Evolutionary conservation across 1,284 basidiomycete genomes (phyloP).

Genomic region (Boletus smithii): DNA sequence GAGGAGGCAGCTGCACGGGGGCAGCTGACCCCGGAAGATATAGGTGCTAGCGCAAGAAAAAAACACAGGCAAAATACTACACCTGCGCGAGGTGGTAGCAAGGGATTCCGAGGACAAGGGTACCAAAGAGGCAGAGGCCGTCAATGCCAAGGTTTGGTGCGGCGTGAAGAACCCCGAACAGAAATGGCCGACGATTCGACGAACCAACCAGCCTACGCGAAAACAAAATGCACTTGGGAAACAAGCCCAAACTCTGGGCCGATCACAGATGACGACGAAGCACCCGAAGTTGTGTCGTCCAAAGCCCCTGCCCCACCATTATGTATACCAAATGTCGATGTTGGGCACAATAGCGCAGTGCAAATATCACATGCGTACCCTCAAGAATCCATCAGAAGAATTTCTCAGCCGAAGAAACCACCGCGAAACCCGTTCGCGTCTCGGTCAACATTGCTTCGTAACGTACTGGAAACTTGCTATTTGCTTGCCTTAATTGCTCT

Average conservation of each 20-base stretch:
- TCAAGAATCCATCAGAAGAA: slow-evolving; percentile 26
- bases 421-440: slow-evolving; percentile 67
- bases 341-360: background rate
- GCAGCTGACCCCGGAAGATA: slow-evolving; percentile 57
- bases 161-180: slow-evolving; percentile 20
- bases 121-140: slow-evolving; percentile 30
- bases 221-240: slow-evolving; percentile 2
- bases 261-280: slow-evolving; percentile 38
- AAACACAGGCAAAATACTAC: slow-evolving; percentile 28
- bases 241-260: slow-evolving; percentile 5
- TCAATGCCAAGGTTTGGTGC: slow-evolving; percentile 35
- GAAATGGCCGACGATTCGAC: background rate
- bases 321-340: slow-evolving; percentile 4
- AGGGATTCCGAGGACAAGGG: slow-evolving; percentile 7
- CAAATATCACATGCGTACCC: background rate
- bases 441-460: slow-evolving; percentile 67
- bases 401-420: slow-evolving; percentile 50
- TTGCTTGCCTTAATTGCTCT: slow-evolving; percentile 9
- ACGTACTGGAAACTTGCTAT: slow-evolving; percentile 42
- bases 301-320: slow-evolving; percentile 36
- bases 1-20: slow-evolving; percentile 78
- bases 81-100: slow-evolving; percentile 1
- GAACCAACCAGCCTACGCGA: background rate
- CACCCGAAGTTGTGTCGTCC: slow-evolving; percentile 63
- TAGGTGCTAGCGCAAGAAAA: slow-evolving; percentile 39